A percentile compares a stretch with the other conserved stretches of the same genome.
Evolutionary conservation across 2,329 filamentous ascomycete species (phyloP).

Genomic region (Lachnellula occidentalis): DNA sequence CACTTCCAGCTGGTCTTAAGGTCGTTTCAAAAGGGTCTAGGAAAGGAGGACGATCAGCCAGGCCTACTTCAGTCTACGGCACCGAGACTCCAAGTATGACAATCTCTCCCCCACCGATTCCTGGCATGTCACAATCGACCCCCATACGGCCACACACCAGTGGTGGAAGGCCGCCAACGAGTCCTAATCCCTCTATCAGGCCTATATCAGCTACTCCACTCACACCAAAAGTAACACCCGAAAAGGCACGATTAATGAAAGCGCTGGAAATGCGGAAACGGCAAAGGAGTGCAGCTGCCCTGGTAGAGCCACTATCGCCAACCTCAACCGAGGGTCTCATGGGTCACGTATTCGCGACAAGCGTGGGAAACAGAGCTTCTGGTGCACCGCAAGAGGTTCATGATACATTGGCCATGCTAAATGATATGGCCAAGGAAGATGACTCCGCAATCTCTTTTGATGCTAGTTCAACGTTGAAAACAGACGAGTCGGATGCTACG

Average conservation of each 20-base stretch:
- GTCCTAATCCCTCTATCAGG: conserved; percentile 23
- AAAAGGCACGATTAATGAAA: conserved; percentile 91
- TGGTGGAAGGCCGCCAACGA: conserved; percentile 30
- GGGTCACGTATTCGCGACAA: conserved; percentile 5
- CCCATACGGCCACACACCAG: conserved; percentile 28
- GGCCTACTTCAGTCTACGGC: conserved; percentile 35
- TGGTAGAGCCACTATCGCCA: conserved; percentile 3
- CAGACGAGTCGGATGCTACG: conserved; percentile 32
- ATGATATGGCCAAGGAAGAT: conserved; percentile 33
- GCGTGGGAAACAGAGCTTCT: neutral
- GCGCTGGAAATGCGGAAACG: conserved; percentile 86
- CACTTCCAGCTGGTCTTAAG: conserved; percentile 76
- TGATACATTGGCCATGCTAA: conserved; percentile 21
- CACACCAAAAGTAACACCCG: conserved; percentile 62
- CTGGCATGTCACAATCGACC: conserved; percentile 24
- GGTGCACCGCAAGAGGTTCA: conserved; percentile 19
- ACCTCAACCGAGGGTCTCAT: conserved; percentile 3
- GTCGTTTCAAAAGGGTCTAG: conserved; percentile 54
- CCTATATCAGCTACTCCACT: conserved; percentile 25
- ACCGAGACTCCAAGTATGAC: conserved; percentile 25
- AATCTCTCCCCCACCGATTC: conserved; percentile 24
- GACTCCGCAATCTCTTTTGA: conserved; percentile 54
- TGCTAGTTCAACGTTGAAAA: conserved; percentile 33
- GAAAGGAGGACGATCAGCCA: conserved; percentile 37
- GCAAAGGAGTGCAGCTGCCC: conserved; percentile 47